Percentiles rank a stretch among this genome's conserved stretches.
Conservation (phyloP, 2,329 filamentous ascomycete species). For the Cytospora leucostoma region DNA sequence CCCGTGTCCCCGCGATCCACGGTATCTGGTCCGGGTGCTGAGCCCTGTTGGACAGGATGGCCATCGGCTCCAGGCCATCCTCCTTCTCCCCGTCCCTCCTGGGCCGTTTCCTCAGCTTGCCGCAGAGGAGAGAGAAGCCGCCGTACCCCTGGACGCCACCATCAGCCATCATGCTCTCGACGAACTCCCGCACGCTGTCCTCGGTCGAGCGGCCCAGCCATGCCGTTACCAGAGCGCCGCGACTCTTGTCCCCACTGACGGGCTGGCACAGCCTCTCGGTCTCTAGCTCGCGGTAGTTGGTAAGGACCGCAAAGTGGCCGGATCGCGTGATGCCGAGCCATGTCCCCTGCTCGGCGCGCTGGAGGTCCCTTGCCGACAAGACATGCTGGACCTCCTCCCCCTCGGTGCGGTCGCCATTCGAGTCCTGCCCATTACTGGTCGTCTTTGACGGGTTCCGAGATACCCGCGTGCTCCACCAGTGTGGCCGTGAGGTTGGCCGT, state of each 20-base stretch:
- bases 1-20: conserved; percentile 55
- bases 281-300: conserved; percentile 64
- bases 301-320: conserved; percentile 64
- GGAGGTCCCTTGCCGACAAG: conserved; percentile 63
- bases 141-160: conserved; percentile 61
- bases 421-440: conserved; percentile 23
- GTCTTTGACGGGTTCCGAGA: conserved; percentile 21
- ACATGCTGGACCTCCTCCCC: conserved; percentile 40
- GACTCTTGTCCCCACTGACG: conserved; percentile 56
- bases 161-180: conserved; percentile 53
- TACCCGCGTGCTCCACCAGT: conserved; percentile 59
- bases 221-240: conserved; percentile 64
- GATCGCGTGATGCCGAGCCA: conserved; percentile 65
- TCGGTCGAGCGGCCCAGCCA: conserved; percentile 56
- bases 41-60: conserved; percentile 64
- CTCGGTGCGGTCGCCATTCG: conserved; percentile 5
- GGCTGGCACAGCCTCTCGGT: conserved; percentile 52
- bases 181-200: conserved; percentile 53
- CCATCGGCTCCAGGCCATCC: conserved; percentile 49
- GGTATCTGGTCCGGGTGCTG: conserved; percentile 56
- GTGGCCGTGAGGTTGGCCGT: conserved; percentile 62
- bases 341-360: conserved; percentile 63
- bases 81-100: conserved; percentile 25
- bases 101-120: conserved; percentile 50
- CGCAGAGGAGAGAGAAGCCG: conserved; percentile 68